Evolutionary conservation across 176 grass and related monocot species (phyloP), one percentile per base, ranked within the genome.

Genomic region (Oryza australiensis): DNA sequence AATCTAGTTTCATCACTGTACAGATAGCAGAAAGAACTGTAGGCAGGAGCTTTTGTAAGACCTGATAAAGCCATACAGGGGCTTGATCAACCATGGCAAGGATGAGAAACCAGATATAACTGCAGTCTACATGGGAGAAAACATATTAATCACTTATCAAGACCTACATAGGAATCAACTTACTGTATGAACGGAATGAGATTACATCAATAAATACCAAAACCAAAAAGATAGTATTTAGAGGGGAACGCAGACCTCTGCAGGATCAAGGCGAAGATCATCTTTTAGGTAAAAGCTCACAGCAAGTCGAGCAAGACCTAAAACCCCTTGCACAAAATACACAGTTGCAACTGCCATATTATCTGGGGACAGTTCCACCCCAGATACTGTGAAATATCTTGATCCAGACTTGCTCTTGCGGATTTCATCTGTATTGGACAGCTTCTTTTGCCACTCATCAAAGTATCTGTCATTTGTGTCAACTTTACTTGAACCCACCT

Each of bases 321-420:
- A 87, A 85, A 99, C 97, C 32, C 97, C 97, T 99, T 99, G 97
- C 48, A 99, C 93, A 90, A 99, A 99, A 85, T 99, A 99, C 26
- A 99, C 97, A 75, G 92, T 95, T 64, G 97, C 93, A 83, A 99
- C 97, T 28, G 97, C 97, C 84, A 95, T 77, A 76, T 99, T 99
- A 82, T 95, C 97, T 6, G 97, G 89, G 46, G 93, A 94, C 28
- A 99, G 84, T 40, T 96, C 93, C 60, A 99, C 97, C 62, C 97
- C 93, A 65, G 92, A 99, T 15, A 86, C 86, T 29, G 84, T 98
- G 87, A 94, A 71, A 26, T 84, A 88, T 70, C 83, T 91, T 16
- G 78, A 73, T 18, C 57, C 81, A 0, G 83, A 34, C 85, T 77
- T 91, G 78, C 66, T 82, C 86, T 76, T 99, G 77, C 66, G 67